Evolutionary conservation across 2,329 filamentous ascomycete genomes (phyloP), one percentile per base, ranked within the genome.

Genomic region (Monosporascus sp.): DNA sequence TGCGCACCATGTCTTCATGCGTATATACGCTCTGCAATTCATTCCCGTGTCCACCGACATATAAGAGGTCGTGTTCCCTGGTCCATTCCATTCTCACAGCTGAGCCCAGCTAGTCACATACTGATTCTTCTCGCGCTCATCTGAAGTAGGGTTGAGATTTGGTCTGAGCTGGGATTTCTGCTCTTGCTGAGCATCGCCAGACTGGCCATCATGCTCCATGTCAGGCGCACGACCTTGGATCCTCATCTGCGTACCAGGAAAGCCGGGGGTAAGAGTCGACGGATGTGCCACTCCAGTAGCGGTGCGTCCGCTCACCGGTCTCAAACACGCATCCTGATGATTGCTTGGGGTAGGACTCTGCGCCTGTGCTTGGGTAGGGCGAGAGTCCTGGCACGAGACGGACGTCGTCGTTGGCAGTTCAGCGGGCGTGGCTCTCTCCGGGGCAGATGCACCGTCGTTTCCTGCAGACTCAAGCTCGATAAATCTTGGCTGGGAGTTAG

Each of bases 391-490:
- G 40, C 19, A 24, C 9, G 27, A 34, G 16, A 27, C 3, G 26
- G 20, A 0, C 20, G 20, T n/a, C 11, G 48, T 11, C 8, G 46
- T 50, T 5, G 53, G 43, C 4, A 56, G 27, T n/a, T 56, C 53
- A 17, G 54, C 38, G 3, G 14, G 14, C 2, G 31, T 20, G 7
- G 36, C 8, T 43, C 20, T 48, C 45, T 45, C 49, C 7, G 44
- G 20, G 14, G 11, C 24, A 19, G 43, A 27, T 17, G 5, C 19
- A 11, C 38, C 43, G 14, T 24, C n/a, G 20, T 16, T 52, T 14
- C 55, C 59, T 17, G 45, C 26, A 3, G 62, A 61, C 38, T 64
- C 60, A 36, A 65, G 55, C 48, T 65, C 62, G 44, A 54, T 51
- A 47, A 49, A 58, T 7, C 48, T 22, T 16, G 56, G 56, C 5